Evolutionary conservation across 805 yeast genomes (phyloP), one percentile per base, ranked within the genome.

Genomic region (Zygotorulaspora chibaensis): DNA sequence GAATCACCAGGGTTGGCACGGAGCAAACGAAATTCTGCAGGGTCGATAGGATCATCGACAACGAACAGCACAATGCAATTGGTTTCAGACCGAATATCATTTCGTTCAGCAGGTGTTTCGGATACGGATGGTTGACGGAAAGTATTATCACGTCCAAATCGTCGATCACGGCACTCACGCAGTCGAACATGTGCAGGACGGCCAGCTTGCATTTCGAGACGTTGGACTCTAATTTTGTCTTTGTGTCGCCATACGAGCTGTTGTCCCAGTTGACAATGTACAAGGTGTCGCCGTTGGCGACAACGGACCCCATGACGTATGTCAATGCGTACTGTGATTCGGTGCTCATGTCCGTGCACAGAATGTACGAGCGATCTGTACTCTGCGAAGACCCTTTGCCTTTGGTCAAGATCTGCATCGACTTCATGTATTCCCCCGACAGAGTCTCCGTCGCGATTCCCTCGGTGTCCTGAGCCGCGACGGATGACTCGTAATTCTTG

Each of bases 271-370:
- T 61, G 13, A 87, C 79, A 16, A 87, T 77, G 61, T 85, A 87
- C 44, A 89, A 66, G 0, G 89, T 87, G 43, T 88, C 84, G 0
- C 93, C 93, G 58, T 87, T 89, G 17, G 82, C 84, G 38, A 89
- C 72, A 0, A 88, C 83, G 0, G 95, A 79, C 2, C 97, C 97
- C 54, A 90, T 73, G 35, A 89, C 79, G 85, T 96, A 89, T 57
- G 87, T 93, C 17, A 90, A 71, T 0, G 96, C 93, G 63, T 84
- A 85, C 31, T 75, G 73, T 2, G 95, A 83, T 61, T 88, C 96
- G 0, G 87, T 84, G 3, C 91, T 81, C 51, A 84, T 75, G 62
- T 90, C 96, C 70, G 84, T 77, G 58, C 93, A 87, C 16, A 88
- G 75, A 39, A 89, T 66, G 63, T 81, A 87, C 59, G 86, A 77